Evolutionary conservation across 805 yeast species (phyloP), one percentile per base, ranked within the genome.

Genomic region (Metschnikowia peoriensis): DNA sequence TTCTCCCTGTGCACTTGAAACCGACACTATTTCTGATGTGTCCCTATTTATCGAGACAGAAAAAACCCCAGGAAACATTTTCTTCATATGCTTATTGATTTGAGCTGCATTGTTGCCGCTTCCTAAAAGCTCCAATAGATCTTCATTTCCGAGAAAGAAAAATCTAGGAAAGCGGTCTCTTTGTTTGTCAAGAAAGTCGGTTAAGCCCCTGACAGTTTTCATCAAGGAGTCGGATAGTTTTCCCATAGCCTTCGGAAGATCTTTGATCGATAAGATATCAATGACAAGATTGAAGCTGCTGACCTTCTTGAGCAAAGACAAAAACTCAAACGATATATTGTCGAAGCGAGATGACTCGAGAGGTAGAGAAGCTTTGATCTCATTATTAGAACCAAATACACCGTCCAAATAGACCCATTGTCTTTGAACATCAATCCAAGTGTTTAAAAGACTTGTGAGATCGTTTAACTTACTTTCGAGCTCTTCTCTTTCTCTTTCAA

Each of bases 81-180:
- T 88, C 44, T 75, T 73, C 46, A 91, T 68, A 61, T 86, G 91
- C 44, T 74, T 77, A 15, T 84, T 83, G 4, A 85, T 72, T n/a
- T 64, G 58, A 1, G 44, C 41, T 1, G 81, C 59, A 56, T 84
- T 79, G 6, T 64, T 69, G 0, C 82, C 71, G 47, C 85, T 79
- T 2, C 97, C 97, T 37, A 93, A 79, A 39, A 93, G 79, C 55
- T 89, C 96, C 35, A 93, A 71, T 32, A 93, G 69, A 64, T 93
- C 97, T 54, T 91, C 97, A 64, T 93, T 93, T 6, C 97, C 97
- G 28, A 93, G 71, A 63, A 93, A 92, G 61, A 86, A 91, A 51
- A 91, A 85, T 44, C 97, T 76, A 0, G 97, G 92, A 61, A 87
- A 93, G 1, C 76, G 53, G 41, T 80, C 85, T 56, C 98, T 72